A percentile compares a stretch with the other conserved stretches of the same genome.
These are phyloP conservation scores for Termitomyces bulborhizus DNA, from an alignment of 768 basidiomycete genomes.

Conservation along the genomic window DNA sequence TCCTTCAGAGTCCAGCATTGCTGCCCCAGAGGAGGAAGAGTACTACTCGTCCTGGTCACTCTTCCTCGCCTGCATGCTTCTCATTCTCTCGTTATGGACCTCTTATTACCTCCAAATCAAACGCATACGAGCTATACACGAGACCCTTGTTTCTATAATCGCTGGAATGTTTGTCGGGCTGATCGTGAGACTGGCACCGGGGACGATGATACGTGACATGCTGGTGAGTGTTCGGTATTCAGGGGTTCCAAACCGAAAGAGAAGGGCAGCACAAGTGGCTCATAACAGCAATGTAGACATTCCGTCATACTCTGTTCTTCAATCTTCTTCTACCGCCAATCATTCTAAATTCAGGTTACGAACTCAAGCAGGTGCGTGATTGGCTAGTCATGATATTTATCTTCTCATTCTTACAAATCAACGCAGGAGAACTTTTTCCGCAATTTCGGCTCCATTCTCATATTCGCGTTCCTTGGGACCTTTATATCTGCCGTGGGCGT, in stretches of 20 bases:
- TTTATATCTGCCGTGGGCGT: constrained; percentile 95
- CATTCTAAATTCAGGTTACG: constrained; percentile 96
- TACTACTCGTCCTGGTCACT: constrained; percentile 93
- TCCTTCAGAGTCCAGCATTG: constrained; percentile 23
- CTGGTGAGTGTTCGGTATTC: constrained; percentile 53
- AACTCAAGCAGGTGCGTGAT: constrained; percentile 80
- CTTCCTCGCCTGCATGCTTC: constrained; percentile 85
- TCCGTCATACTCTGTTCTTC: constrained; percentile 96
- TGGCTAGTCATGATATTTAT: background rate
- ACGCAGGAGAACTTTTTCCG: constrained; percentile 94
- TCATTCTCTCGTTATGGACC: constrained; percentile 91
- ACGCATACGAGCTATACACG: constrained; percentile 90
- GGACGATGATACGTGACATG: constrained; percentile 95
- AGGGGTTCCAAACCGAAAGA: background rate
- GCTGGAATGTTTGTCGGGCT: constrained; percentile 96
- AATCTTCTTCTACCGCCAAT: constrained; percentile 97
- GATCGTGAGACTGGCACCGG: constrained; percentile 84
- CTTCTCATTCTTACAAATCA: constrained; percentile 3
- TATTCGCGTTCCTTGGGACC: constrained; percentile 91
- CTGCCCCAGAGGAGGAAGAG: constrained; percentile 71
- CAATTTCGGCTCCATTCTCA: constrained; percentile 94
- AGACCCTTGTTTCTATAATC: constrained; percentile 92
- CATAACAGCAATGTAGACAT: constrained; percentile 52
- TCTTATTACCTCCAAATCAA: constrained; percentile 98
- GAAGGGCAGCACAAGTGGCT: background rate